Percentiles rank a stretch among this genome's conserved stretches.
These are phyloP conservation scores for Asterella californica DNA, from an alignment of 225 moss, liverwort and hornwort genomes.

Conservation along the genomic window DNA sequence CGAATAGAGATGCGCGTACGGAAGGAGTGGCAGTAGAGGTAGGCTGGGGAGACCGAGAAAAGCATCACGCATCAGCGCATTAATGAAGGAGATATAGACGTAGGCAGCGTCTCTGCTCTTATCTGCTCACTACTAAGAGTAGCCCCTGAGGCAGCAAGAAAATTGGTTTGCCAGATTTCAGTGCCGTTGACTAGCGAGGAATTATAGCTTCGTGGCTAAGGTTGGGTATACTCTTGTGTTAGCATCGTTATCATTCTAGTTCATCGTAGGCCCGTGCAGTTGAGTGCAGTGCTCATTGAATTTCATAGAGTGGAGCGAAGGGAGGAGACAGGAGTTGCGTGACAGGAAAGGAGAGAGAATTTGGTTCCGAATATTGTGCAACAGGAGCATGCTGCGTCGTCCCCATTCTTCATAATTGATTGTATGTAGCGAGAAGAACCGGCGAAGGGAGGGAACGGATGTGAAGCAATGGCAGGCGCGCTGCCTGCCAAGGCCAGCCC, in stretches of 20 bases:
- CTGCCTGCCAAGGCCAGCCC: conserved; percentile 51
- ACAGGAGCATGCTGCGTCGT: conserved; percentile 9
- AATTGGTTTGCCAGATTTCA: not conserved
- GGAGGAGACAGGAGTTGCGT: too few species aligned
- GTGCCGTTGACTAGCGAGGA: not conserved
- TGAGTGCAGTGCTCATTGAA: not conserved
- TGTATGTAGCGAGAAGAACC: not conserved
- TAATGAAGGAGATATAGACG: not conserved
- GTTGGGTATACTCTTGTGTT: not conserved
- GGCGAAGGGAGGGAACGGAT: conserved; percentile 26
- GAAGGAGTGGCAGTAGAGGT: too few species aligned
- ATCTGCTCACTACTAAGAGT: not conserved
- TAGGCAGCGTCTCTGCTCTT: not conserved
- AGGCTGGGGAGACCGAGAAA: not conserved
- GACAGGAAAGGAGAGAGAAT: not conserved
- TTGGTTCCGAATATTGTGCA: not conserved
- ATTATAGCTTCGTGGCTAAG: not conserved
- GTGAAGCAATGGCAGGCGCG: conserved; percentile 62
- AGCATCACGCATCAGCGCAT: not conserved
- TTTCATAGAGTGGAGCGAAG: not conserved
- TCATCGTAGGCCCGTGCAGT: not conserved
- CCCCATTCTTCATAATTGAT: not conserved
- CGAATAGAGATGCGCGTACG: not conserved
- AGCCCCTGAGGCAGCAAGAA: not conserved
- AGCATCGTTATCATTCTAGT: not conserved